Conservation (phyloP, 306 rosid species). For the Lablab purpureus region DNA sequence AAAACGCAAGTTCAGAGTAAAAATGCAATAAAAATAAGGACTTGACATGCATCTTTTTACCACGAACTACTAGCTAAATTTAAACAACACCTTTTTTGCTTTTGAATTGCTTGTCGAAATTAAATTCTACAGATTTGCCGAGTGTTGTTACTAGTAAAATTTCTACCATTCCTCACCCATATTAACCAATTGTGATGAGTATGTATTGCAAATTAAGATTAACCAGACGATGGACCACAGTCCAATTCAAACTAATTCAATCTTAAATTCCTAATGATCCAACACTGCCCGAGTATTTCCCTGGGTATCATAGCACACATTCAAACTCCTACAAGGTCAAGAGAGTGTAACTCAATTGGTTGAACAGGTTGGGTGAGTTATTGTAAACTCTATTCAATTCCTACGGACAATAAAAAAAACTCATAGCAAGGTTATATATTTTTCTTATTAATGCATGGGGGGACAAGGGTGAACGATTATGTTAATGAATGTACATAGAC, state of each 20-base stretch:
- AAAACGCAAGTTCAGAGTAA: conserved; percentile 2
- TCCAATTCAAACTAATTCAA: conserved; percentile 14
- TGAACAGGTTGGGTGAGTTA: no score
- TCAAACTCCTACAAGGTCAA: not conserved
- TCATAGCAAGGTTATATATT: not conserved
- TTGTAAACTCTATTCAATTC: no score
- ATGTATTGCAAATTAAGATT: conserved; percentile 14
- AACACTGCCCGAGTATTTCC: conserved; percentile 9
- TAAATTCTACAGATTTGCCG: conserved; percentile 19
- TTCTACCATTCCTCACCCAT: conserved; percentile 7
- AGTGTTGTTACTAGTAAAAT: conserved; percentile 21
- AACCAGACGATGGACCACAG: conserved; percentile 23
- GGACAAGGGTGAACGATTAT: not conserved
- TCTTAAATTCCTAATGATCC: conserved; percentile 2
- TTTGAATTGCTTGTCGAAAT: conserved; percentile 24
- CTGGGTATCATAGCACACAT: conserved; percentile 24
- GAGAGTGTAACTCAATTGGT: no score
- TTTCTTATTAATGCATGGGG: conserved; percentile 18
- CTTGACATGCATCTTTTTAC: not conserved
- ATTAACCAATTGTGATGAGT: conserved; percentile 2
- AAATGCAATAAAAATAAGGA: conserved; percentile 9
- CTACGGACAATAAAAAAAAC: no score
- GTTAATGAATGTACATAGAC: conserved; percentile 14
- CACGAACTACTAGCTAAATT: not conserved
- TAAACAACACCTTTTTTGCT: conserved; percentile 27